Evolutionary conservation across 2,329 filamentous ascomycete species (phyloP), one percentile per base, ranked within the genome.

Genomic region (Botrytis fragariae): DNA sequence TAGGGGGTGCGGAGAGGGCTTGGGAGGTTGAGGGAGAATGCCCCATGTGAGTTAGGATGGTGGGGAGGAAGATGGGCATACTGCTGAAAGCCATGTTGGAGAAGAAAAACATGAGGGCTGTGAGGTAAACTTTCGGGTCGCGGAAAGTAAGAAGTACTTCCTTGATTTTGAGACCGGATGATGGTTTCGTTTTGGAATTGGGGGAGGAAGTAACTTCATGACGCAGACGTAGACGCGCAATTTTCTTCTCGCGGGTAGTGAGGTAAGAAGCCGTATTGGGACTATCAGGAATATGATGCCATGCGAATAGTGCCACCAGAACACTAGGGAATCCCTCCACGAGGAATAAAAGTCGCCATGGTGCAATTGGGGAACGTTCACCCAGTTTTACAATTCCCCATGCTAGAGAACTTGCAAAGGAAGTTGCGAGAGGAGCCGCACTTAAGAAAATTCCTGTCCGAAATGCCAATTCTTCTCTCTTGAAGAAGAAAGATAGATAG

Each of bases 71-170:
- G 67, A 96, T 93, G 4, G 94, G 94, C 80, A 97, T 90, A 35
- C 92, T 95, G 79, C 90, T 91, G 84, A 97, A 97, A 20, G 94
- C 92, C 81, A 97, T 92, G 82, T 97, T 97, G 79, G 92, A 90
- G 81, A 91, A 89, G 84, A 97, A 94, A 85, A 97, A 93, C 88
- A 97, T 97, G 77, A 89, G 82, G 1, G 93, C 91, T 7, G 92
- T 92, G 60, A 95, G 85, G 84, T 93, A 95, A 73, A 88, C 88
- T 76, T 90, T 90, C 0, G 92, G 91, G 81, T 94, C 92, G 62
- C 80, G 77, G 44, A 93, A 82, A 3, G 89, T 88, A 74, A 87
- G 83, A 22, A 89, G 79, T 59, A 92, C 85, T 77, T 92, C 90
- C 44, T 82, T 81, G 78, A 85, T 83, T 57, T 89, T 83, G 67